phyloP scores from a whole-genome alignment of 768 basidiomycete genomes.

The Phaeotremella skinneri region DNA sequence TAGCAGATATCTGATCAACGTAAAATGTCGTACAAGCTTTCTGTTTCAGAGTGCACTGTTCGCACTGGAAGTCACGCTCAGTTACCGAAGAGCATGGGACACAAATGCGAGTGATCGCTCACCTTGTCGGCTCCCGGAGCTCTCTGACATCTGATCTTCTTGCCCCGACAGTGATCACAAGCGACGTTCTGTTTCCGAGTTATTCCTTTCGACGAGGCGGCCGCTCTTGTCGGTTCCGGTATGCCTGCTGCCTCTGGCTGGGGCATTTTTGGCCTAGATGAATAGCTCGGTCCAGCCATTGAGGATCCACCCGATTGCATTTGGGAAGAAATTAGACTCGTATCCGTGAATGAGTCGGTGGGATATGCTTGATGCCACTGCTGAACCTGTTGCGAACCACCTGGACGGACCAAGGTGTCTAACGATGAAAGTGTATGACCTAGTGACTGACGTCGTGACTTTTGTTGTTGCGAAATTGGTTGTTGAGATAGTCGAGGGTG shows the following conservation, averaged over 20 bases:
- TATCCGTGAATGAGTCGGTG: neutral
- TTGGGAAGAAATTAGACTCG: too few species aligned
- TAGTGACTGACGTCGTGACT: too few species aligned
- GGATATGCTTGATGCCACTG: neutral
- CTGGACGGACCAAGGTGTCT: too few species aligned
- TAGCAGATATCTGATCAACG: conserved; percentile 33
- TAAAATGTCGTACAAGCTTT: conserved; percentile 34
- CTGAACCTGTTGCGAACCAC: too few species aligned
- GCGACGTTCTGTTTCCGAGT: conserved; percentile 86
- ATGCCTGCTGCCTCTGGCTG: neutral
- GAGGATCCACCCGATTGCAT: too few species aligned
- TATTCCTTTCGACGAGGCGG: neutral
- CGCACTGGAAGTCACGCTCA: conserved; percentile 21
- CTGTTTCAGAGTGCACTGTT: conserved; percentile 27
- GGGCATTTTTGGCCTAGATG: neutral
- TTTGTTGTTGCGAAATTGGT: too few species aligned
- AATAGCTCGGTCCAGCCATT: neutral
- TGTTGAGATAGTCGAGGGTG: too few species aligned
- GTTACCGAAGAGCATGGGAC: neutral
- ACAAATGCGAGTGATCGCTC: conserved; percentile 3
- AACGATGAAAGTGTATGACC: too few species aligned
- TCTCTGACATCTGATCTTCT: conserved; percentile 38
- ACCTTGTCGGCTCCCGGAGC: conserved; percentile 22
- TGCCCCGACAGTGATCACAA: conserved; percentile 74
- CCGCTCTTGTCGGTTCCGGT: too few species aligned